Evolutionary conservation across 2,329 filamentous ascomycete species (phyloP), one percentile per base, ranked within the genome.

Genomic region (Rugonectria rugulosa): DNA sequence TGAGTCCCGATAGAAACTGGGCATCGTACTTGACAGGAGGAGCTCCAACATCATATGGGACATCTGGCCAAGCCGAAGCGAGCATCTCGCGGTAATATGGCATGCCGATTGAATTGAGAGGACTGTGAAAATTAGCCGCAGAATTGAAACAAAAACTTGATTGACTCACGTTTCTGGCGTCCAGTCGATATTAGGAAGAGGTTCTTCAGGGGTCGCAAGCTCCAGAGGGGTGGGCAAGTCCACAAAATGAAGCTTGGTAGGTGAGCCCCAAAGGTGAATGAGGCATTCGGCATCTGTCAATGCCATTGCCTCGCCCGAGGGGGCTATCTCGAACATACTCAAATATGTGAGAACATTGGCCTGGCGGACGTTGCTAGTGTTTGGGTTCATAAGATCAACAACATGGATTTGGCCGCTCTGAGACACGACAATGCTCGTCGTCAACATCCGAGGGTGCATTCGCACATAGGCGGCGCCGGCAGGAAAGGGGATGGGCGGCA

Each of bases 381-480:
- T 93, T 0, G 92, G 91, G 60, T 97, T 97, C 86, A 96, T 92
- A 5, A 99, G 83, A 72, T 99, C 95, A 45, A 98, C 92, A 12
- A 98, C 89, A 71, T 99, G 94, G 72, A 99, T 90, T 73, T 97
- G 92, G 1, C 96, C 95, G 37, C 87, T 90, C 68, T 96, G 92
- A 3, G 94, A 97, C 23, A 93, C 88, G 44, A 99, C 91, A 57
- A 99, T 93, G 67, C 91, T 94, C 0, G 96, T 98, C 0, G 95
- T 97, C 17, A 92, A 89, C 84, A 99, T 90, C 66, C 92, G 89
- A 1, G 96, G 95, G 72, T 99, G 95, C 90, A 99, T 95, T 55
- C 95, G 88, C 36, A 97, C 93, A 77, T 92, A 96, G 29, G 95
- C 94, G 31, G 94, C 95, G 9, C 95, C 92, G 3, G 92, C 89